Base-by-base conservation (phyloP, 352 stramenopile genomes). In the Globisporangium radiosum region DNA sequence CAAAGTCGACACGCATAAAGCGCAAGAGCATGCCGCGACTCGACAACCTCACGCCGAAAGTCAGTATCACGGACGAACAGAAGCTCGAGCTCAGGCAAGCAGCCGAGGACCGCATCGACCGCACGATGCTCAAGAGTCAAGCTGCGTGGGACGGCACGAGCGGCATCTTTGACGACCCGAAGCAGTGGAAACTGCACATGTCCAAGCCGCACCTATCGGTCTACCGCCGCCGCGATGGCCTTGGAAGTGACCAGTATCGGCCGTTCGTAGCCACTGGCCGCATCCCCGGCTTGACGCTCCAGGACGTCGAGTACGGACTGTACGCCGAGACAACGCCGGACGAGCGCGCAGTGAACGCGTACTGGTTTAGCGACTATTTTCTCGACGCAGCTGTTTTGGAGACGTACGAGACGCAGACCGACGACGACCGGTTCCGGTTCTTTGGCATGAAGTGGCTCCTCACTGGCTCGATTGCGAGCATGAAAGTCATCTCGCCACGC, bases 401-500 rank as follows among this genome's bases (percentile, higher is more conserved):
- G n/a, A 62, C 78, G 4, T 70, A 83, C 8, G 78, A 89, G 57
- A 70, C 73, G 7, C 75, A 85, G 65, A 83, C 67, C 6, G 70
- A 80, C 1, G 71, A 77, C 60, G 81, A 91, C 47, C 62, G 69
- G 44, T 91, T 91, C 60, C 66, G 69, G 45, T 89, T 89, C 55
- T 89, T 87, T 57, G 81, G 81, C n/a, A 66, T 91, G 49, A 91
- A 91, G 60, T 91, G 81, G 81, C 69, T 84, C 49, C 77, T 79
- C 17, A 81, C 75, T 39, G 63, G 71, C 1, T 73, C 67, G n/a
- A 68, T 74, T 0, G 66, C 52, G 3, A 33, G 25, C 25, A 33
- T 33, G 25, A 84, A 83, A 42, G 72, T 88, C 63, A 72, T 81
- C 37, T 76, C 74, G 7, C 71, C 79, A 6, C 70, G 81, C 43